These are phyloP conservation scores for Thinopyrum obtusiflorum DNA, from an alignment of 202 grass and related monocot species.

Conservation along the genomic window DNA sequence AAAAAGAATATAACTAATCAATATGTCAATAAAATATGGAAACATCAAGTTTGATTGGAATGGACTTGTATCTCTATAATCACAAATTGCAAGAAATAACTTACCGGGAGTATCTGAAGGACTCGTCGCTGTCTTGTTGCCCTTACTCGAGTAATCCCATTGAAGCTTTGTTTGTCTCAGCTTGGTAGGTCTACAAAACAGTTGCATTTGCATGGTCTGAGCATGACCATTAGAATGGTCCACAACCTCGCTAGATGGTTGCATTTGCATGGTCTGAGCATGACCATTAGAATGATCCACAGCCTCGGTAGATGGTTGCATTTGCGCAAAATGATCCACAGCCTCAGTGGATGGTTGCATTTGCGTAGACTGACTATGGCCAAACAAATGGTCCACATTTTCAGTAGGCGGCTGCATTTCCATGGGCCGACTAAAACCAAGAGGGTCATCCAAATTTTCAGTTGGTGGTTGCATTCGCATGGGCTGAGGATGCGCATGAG, in stretches of 20 bases:
- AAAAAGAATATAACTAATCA: not conserved
- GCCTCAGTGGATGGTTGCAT: not conserved
- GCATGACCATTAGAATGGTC: not conserved
- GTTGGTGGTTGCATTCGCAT: conserved; percentile 2
- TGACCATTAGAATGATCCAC: not conserved
- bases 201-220: not conserved
- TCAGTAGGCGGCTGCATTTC: not conserved
- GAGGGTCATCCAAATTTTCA: not conserved
- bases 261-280: not conserved
- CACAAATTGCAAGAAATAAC: not conserved
- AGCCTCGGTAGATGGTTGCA: not conserved
- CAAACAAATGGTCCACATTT: not conserved
- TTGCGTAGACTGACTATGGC: not conserved
- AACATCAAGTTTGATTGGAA: not conserved
- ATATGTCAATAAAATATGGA: not conserved
- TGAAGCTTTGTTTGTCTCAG: not conserved
- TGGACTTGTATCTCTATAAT: not conserved
- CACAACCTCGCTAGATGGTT: not conserved
- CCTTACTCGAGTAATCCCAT: not conserved
- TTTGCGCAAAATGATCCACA: not conserved
- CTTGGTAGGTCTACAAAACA: not conserved
- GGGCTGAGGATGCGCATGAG: not conserved
- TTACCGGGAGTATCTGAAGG: not conserved
- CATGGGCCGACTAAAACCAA: not conserved
- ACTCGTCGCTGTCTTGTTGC: not conserved